phyloP scores from a whole-genome alignment of 1,284 basidiomycete genomes.

The Tylopilus sp. region DNA sequence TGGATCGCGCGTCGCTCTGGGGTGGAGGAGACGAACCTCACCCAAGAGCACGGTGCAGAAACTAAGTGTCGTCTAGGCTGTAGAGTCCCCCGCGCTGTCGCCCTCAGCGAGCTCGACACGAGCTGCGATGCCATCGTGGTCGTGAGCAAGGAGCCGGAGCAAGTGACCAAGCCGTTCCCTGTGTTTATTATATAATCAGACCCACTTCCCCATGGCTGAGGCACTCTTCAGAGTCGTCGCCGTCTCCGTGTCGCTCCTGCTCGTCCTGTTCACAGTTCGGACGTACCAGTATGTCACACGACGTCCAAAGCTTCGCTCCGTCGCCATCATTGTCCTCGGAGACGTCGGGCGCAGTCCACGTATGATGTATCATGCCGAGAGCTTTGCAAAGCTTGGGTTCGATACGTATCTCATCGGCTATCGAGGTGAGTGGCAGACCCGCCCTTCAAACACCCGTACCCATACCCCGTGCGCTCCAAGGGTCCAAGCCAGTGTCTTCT shows the following conservation, averaged over 20 bases:
- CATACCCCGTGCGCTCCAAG: slow-evolving; percentile 38
- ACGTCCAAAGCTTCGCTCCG: slow-evolving; percentile 55
- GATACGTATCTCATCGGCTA: slow-evolving; percentile 86
- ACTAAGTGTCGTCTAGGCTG: slow-evolving; percentile 5
- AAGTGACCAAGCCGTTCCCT: neutral
- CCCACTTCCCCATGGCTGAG: slow-evolving; percentile 8
- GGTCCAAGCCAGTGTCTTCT: slow-evolving; percentile 69
- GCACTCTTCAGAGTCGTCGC: slow-evolving; percentile 2
- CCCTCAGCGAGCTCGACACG: slow-evolving; percentile 19
- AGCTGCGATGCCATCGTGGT: slow-evolving; percentile 24
- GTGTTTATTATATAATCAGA: slow-evolving; percentile 27
- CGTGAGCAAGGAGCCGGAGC: neutral
- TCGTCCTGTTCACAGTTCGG: slow-evolving; percentile 21
- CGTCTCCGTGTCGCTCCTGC: slow-evolving; percentile 7
- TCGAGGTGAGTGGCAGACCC: slow-evolving; percentile 50
- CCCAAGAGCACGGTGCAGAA: slow-evolving; percentile 22
- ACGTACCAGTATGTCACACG: slow-evolving; percentile 23
- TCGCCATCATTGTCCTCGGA: slow-evolving; percentile 89
- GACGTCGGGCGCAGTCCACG: slow-evolving; percentile 94
- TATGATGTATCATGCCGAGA: slow-evolving; percentile 98
- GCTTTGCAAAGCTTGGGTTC: slow-evolving; percentile 81
- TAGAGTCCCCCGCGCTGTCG: slow-evolving; percentile 1
- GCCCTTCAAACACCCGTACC: neutral
- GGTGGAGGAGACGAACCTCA: slow-evolving; percentile 27
- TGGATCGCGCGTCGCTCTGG: slow-evolving; percentile 24